Conservation (phyloP, 73 alveolate species). For the Breviolum minutum region DNA sequence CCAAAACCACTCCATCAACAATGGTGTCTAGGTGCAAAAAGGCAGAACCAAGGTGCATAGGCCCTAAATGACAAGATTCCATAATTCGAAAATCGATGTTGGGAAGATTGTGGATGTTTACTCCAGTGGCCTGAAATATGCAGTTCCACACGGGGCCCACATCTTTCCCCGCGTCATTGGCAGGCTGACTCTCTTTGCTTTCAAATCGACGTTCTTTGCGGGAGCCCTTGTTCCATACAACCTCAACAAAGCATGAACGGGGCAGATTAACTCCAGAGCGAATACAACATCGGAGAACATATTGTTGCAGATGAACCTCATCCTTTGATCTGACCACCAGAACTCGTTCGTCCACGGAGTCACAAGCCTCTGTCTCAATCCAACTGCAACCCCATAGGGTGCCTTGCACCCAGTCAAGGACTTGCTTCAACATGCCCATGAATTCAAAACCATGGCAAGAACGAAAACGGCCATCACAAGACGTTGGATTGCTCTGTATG, state of each 20-base stretch:
- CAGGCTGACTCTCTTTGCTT: neutral
- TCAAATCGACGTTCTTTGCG: neutral
- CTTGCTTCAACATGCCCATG: too few species aligned
- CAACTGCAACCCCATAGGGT: too few species aligned
- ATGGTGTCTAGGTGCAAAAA: neutral
- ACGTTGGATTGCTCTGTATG: too few species aligned
- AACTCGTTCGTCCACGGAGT: neutral
- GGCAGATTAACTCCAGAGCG: neutral
- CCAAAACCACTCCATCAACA: neutral
- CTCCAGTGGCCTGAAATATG: neutral
- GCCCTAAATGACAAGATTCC: slow-evolving; percentile 24
- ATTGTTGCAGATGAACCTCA: neutral
- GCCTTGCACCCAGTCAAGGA: too few species aligned
- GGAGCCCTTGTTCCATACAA: slow-evolving; percentile 1
- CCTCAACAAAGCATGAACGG: neutral
- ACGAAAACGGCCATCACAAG: too few species aligned
- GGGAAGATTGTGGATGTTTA: neutral
- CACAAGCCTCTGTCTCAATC: neutral
- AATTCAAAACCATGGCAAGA: too few species aligned
- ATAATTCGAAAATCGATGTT: neutral
- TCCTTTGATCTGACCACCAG: neutral
- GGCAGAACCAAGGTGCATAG: neutral
- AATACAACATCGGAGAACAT: neutral
- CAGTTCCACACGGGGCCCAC: neutral
- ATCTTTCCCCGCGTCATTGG: too few species aligned